A percentile compares a stretch with the other conserved stretches of the same genome.
phyloP scores from a whole-genome alignment of 495 filamentous ascomycete species.

The Hypoxylon fuscum region DNA sequence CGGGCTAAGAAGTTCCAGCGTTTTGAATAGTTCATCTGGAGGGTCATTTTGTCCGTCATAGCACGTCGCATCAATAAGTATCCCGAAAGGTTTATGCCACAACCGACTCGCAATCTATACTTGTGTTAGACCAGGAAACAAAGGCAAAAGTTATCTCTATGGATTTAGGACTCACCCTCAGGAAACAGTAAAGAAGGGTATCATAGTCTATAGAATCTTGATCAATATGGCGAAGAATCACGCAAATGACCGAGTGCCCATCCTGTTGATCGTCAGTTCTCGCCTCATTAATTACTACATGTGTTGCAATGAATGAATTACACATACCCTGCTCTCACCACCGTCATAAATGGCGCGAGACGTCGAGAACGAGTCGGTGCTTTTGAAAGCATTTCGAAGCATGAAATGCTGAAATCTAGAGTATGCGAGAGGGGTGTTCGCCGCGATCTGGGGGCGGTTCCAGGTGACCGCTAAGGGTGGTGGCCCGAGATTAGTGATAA shows the following conservation, averaged over 20 bases:
- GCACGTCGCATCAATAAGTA: slow-evolving; percentile 73
- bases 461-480: slow-evolving; percentile 71
- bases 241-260: slow-evolving; percentile 70
- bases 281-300: background rate
- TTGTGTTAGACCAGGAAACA: background rate
- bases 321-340: slow-evolving; percentile 66
- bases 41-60: slow-evolving; percentile 68
- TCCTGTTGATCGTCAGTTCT: slow-evolving; percentile 49
- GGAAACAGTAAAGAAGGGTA: slow-evolving; percentile 68
- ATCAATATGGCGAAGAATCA: slow-evolving; percentile 70
- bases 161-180: slow-evolving; percentile 58
- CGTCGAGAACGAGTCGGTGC: slow-evolving; percentile 66
- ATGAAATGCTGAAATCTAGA: slow-evolving; percentile 76
- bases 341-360: slow-evolving; percentile 72
- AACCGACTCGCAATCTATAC: slow-evolving; percentile 68
- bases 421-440: slow-evolving; percentile 66
- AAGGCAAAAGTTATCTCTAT: background rate
- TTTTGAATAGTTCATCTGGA: slow-evolving; percentile 66
- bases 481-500: slow-evolving; percentile 69
- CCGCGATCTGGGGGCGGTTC: slow-evolving; percentile 66
- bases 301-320: background rate
- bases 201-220: slow-evolving; percentile 67
- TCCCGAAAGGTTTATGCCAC: slow-evolving; percentile 71
- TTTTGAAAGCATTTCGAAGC: slow-evolving; percentile 69
- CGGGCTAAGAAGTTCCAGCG: slow-evolving; percentile 66